Evolutionary conservation across 352 stramenopile species (phyloP).

Genomic region (Phytophthora agathidicida): DNA sequence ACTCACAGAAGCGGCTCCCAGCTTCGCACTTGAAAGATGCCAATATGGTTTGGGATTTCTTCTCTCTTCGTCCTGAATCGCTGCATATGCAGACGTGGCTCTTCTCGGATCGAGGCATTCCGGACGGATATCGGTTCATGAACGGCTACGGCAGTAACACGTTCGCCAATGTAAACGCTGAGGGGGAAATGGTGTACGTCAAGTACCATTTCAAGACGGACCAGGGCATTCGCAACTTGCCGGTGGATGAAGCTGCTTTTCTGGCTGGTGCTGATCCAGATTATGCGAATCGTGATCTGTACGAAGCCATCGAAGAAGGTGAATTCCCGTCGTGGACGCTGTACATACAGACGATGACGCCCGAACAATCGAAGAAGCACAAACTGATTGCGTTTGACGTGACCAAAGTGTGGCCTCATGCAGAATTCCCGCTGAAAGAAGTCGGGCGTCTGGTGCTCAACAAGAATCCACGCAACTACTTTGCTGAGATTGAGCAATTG

Average conservation of each 20-base stretch:
- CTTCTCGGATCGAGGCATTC: slow-evolving; percentile 87
- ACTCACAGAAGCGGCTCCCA: slow-evolving; percentile 90
- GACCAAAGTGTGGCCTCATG: slow-evolving; percentile 91
- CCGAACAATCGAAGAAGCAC: slow-evolving; percentile 57
- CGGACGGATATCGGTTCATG: slow-evolving; percentile 86
- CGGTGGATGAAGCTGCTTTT: slow-evolving; percentile 61
- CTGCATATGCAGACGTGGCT: slow-evolving; percentile 83
- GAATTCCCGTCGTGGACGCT: slow-evolving; percentile 80
- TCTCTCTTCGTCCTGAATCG: slow-evolving; percentile 82
- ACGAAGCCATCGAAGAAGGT: slow-evolving; percentile 75
- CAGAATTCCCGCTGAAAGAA: slow-evolving; percentile 76
- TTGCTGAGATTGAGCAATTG: slow-evolving; percentile 91
- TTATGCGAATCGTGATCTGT: slow-evolving; percentile 89
- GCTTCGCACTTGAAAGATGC: slow-evolving; percentile 79
- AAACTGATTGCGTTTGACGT: slow-evolving; percentile 88
- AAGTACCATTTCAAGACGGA: slow-evolving; percentile 94
- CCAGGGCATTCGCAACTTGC: slow-evolving; percentile 83
- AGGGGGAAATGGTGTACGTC: slow-evolving; percentile 72
- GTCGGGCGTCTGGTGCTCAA: slow-evolving; percentile 87
- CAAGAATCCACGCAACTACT: slow-evolving; percentile 90
- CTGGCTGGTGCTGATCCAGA: slow-evolving; percentile 74
- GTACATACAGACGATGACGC: slow-evolving; percentile 90
- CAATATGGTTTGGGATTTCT: slow-evolving; percentile 91
- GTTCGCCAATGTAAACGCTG: slow-evolving; percentile 82
- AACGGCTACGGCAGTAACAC: slow-evolving; percentile 91